These are phyloP conservation scores for Cryphonectria parasitica DNA, from an alignment of 2,329 filamentous ascomycete species.

Conservation along the genomic window DNA sequence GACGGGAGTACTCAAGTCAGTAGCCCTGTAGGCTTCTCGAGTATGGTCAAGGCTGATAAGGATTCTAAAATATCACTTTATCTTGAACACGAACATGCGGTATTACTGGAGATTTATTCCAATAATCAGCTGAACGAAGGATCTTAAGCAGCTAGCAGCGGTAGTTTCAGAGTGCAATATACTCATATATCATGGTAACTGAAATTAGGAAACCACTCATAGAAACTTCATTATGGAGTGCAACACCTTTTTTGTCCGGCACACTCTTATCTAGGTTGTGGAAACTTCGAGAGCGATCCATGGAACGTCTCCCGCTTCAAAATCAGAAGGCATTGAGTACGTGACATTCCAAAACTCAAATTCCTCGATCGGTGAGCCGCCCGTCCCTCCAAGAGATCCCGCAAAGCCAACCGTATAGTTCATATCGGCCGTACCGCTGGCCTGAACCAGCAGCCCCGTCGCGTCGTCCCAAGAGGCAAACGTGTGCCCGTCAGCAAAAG, in stretches of 20 bases:
- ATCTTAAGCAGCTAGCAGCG: no score
- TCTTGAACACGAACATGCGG: no score
- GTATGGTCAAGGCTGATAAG: no score
- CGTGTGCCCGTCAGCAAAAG: constrained; percentile 48
- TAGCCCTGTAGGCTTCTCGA: no score
- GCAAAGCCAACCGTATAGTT: constrained; percentile 47
- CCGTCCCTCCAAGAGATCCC: constrained; percentile 42
- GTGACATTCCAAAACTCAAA: constrained; percentile 53
- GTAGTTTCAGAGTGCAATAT: no score
- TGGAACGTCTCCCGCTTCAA: constrained; percentile 25
- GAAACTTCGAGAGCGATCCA: constrained; percentile 2
- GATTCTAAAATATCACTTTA: no score
- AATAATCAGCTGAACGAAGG: no score
- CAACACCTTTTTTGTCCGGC: not conserved
- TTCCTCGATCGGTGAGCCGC: constrained; percentile 38
- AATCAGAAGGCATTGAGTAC: constrained; percentile 43
- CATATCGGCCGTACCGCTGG: constrained; percentile 48
- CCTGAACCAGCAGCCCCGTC: constrained; percentile 48
- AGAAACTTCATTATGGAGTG: not conserved
- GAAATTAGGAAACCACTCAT: not conserved
- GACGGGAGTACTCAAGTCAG: no score
- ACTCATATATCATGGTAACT: no score
- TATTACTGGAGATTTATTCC: no score
- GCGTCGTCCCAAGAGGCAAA: constrained; percentile 51
- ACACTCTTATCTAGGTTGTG: not conserved